A percentile compares a stretch with the other conserved stretches of the same genome.
These are phyloP conservation scores for Rhytidhysteron rufulum DNA, from an alignment of 2,329 filamentous ascomycete genomes.

Conservation along the genomic window DNA sequence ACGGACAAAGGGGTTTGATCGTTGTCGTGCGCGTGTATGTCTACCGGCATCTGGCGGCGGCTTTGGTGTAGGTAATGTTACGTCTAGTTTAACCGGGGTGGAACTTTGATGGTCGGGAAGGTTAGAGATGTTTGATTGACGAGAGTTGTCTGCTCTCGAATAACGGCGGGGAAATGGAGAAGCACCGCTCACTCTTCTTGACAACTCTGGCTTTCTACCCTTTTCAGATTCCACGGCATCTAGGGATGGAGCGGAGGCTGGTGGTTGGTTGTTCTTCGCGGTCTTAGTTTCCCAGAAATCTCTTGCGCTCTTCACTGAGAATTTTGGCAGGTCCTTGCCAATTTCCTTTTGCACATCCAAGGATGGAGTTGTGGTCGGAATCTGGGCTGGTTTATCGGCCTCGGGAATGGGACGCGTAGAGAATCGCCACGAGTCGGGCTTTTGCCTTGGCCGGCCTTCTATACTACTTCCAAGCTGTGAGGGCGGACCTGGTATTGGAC, in stretches of 20 bases:
- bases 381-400: constrained; percentile 7
- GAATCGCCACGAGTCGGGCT: constrained; percentile 13
- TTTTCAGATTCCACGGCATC: constrained; percentile 1
- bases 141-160: constrained; percentile 3
- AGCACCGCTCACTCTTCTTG: constrained; percentile 4
- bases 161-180: neutral
- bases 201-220: neutral
- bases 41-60: constrained; percentile 7
- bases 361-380: constrained; percentile 6
- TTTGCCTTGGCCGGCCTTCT: constrained; percentile 16
- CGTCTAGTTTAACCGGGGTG: constrained; percentile 3
- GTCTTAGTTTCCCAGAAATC: constrained; percentile 25
- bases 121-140: constrained; percentile 3
- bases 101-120: neutral
- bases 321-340: constrained; percentile 10
- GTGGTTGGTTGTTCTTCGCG: constrained; percentile 12
- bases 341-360: neutral
- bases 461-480: constrained; percentile 18
- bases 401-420: constrained; percentile 14
- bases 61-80: constrained; percentile 7
- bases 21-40: constrained; percentile 6
- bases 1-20: constrained; percentile 10
- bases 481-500: constrained; percentile 9
- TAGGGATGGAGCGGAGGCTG: constrained; percentile 11
- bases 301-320: constrained; percentile 24